These are phyloP conservation scores for Ustilago tritici DNA, from an alignment of 1,284 basidiomycete species.

Conservation along the genomic window DNA sequence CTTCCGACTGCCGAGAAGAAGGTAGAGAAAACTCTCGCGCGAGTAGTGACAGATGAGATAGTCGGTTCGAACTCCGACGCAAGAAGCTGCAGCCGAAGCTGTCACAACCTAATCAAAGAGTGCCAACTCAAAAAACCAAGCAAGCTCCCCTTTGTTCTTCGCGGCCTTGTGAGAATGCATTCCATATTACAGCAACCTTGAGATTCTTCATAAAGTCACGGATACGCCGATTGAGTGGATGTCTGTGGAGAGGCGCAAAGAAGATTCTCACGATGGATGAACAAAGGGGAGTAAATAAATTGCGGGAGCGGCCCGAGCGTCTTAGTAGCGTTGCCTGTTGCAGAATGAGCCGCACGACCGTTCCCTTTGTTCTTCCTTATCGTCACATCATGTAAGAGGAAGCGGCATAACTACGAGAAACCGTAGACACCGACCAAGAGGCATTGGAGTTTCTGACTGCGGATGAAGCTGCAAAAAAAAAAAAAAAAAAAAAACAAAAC, in stretches of 20 bases:
- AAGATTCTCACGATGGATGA: neutral
- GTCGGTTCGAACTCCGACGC: constrained; percentile 30
- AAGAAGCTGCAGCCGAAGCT: constrained; percentile 37
- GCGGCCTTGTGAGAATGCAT: neutral
- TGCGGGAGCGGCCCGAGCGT: constrained; percentile 12
- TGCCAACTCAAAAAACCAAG: constrained; percentile 7
- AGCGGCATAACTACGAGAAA: neutral
- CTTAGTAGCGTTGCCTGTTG: constrained; percentile 9
- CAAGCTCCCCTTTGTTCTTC: constrained; percentile 27
- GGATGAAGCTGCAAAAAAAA: neutral
- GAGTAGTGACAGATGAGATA: constrained; percentile 3
- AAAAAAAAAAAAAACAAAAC: too few species aligned
- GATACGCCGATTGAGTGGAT: neutral
- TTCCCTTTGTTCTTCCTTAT: constrained; percentile 23
- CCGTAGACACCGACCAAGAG: too few species aligned
- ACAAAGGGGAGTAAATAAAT: neutral
- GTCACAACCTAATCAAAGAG: constrained; percentile 48
- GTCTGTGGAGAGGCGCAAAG: neutral
- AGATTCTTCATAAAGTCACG: neutral
- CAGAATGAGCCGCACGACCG: neutral
- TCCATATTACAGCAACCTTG: constrained; percentile 6
- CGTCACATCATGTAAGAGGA: neutral
- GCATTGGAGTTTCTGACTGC: neutral
- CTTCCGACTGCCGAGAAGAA: constrained; percentile 30
- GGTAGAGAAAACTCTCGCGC: constrained; percentile 24